Conservation (phyloP, 2,329 filamentous ascomycete genomes). For the Botrytis aclada region DNA sequence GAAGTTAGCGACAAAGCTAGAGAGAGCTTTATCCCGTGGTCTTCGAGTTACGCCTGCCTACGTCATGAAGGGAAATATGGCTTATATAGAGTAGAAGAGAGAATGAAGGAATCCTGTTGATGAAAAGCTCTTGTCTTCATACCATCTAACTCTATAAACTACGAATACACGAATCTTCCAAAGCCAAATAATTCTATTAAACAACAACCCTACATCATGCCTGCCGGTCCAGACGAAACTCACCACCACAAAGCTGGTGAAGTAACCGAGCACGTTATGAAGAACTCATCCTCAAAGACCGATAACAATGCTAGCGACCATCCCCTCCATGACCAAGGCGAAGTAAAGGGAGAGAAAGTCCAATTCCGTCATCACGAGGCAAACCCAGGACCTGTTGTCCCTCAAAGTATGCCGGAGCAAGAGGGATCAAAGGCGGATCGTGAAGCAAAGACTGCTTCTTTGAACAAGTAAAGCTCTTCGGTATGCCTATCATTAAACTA, state of each 20-base stretch:
- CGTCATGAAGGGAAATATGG: conserved; percentile 18
- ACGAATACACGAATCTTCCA: neutral
- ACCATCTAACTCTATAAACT: neutral
- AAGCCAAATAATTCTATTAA: conserved; percentile 12
- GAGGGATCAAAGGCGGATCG: conserved; percentile 69
- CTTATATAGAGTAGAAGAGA: conserved; percentile 16
- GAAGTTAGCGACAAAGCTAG: neutral
- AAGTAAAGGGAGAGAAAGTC: conserved; percentile 46
- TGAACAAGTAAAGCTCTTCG: conserved; percentile 26
- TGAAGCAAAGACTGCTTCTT: conserved; percentile 41
- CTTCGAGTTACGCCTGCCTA: conserved; percentile 3
- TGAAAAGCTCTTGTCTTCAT: neutral
- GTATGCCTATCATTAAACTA: conserved; percentile 24
- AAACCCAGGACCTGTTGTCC: conserved; percentile 56
- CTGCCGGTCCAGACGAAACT: conserved; percentile 41
- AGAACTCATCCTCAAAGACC: conserved; percentile 39
- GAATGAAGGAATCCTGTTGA: neutral
- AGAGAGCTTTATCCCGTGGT: neutral
- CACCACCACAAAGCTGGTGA: conserved; percentile 35
- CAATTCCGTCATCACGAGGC: conserved; percentile 52
- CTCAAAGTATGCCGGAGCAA: conserved; percentile 51
- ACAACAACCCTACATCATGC: conserved; percentile 35
- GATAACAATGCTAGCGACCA: conserved; percentile 40
- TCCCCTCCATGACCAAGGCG: conserved; percentile 37
- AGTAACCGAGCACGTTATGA: conserved; percentile 40